Base-by-base conservation (phyloP, 495 filamentous ascomycete species). In the Aspergillus steynii region DNA sequence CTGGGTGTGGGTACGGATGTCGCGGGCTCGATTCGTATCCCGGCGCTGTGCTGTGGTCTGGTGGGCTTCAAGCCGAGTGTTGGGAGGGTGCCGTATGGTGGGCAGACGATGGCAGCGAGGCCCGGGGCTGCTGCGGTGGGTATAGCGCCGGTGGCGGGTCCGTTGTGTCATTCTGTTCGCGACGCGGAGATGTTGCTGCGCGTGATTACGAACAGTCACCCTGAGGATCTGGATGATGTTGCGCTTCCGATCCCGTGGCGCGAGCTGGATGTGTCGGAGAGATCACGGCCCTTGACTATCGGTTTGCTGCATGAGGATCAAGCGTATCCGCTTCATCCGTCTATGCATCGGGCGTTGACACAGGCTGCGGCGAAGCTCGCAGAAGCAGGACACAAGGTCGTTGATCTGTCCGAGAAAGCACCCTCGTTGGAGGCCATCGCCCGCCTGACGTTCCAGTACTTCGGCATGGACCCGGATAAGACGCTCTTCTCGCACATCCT, bases 1-100 rank as follows among this genome's bases (percentile, higher is more conserved):
- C 70, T 90, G 0, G 88, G 88, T 1, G 80, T 90, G 15, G 88
- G 87, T 0, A 86, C 83, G 0, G 88, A 91, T 59, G 84, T 90
- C 60, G 88, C 66, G 14, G 86, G 86, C 2, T 87, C 83, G 0
- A 85, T 89, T 51, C 77, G 86, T 0, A 77, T 76, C 37, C 89
- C 89, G 0, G 85, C 88, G 1, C 76, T 83, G 2, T 85, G 82
- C 63, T 82, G 84, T 57, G 86, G 84, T 14, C 55, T 87, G 0
- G 86, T 80, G 64, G 87, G 87, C 0, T 78, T 88, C 58, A 83
- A 83, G 60, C 87, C 88, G 0, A 87, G 82, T 0, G 67, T 71
- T 15, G 75, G 72, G n/a, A 76, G 86, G 14, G 68, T 90, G 0
- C 87, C 88, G 0, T 70, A 61, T 42, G 61, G 56, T 2, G 72